A percentile compares a stretch with the other conserved stretches of the same genome.
Evolutionary conservation across 495 filamentous ascomycete genomes (phyloP).

Genomic region (Aspergillus bertholletiae): DNA sequence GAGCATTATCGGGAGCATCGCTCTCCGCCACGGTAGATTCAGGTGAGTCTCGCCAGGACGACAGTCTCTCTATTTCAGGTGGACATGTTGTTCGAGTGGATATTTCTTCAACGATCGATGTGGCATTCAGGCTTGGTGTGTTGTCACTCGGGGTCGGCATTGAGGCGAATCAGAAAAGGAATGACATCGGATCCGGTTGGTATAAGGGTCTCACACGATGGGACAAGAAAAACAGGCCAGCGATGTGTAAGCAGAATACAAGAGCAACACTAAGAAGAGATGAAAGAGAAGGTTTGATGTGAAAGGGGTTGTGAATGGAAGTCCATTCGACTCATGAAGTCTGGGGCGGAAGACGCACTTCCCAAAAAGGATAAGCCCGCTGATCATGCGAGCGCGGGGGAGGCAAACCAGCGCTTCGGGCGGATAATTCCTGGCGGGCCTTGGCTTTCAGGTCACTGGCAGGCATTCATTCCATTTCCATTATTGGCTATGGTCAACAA

Average conservation of each 20-base stretch:
- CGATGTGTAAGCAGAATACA: neutral
- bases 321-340: slow-evolving; percentile 15
- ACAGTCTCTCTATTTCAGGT: slow-evolving; percentile 46
- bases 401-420: slow-evolving; percentile 23
- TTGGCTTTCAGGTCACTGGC: neutral
- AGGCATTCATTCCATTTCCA: neutral
- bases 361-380: slow-evolving; percentile 23
- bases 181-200: slow-evolving; percentile 38
- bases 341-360: slow-evolving; percentile 16
- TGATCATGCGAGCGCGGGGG: slow-evolving; percentile 47
- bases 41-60: slow-evolving; percentile 38
- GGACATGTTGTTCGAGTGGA: slow-evolving; percentile 55
- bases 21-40: slow-evolving; percentile 20
- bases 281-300: slow-evolving; percentile 10
- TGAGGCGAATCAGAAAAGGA: slow-evolving; percentile 37
- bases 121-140: slow-evolving; percentile 35
- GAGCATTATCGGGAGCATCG: slow-evolving; percentile 26
- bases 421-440: slow-evolving; percentile 5
- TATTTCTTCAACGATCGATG: slow-evolving; percentile 47
- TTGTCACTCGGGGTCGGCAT: slow-evolving; percentile 60
- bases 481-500: neutral
- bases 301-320: slow-evolving; percentile 14
- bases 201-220: slow-evolving; percentile 1
- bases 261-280: slow-evolving; percentile 6
- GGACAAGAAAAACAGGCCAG: neutral